Base-by-base conservation (phyloP, 495 filamentous ascomycete genomes). In the Penicillium salamii region DNA sequence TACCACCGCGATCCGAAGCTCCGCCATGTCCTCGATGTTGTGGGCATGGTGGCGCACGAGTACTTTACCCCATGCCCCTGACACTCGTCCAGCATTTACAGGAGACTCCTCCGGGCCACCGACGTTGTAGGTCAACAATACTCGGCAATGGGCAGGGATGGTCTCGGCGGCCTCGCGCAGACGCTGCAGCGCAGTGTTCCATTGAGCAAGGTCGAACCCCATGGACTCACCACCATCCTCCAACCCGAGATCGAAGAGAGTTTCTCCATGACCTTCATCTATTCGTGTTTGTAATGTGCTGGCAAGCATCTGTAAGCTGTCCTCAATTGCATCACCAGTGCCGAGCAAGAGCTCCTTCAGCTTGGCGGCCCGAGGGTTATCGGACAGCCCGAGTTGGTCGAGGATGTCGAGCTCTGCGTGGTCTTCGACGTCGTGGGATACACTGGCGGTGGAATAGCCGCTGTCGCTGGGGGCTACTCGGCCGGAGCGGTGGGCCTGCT, bases 1-100 rank as follows among this genome's bases (percentile, higher is more conserved):
- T 14, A 97, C 93, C 2, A 98, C 93, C 3, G 92, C 93, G 66
- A 98, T 92, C 53, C 93, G 75, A n/a, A 92, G 91, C 77, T 98
- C 93, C 43, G 95, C 93, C 39, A 93, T 84, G 55, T 92, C 86
- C 61, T 97, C 92, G 1, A 89, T 77, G 15, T 79, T 86, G 12
- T 78, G 73, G 18, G 90, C 89, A 18, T 78, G 64, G 62, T 84
- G 83, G 42, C 93, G 82, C 44, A 98, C 81, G 59, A 97, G 76
- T 43, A 97, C 63, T 62, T 95, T 97, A 2, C 91, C 90, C 59
- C 80, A 86, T 34, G 81, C 82, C 13, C 82, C 84, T 52, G 80
- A 84, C 21, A 88, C 78, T 52, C 89, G 90, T 43, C 79, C 80
- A 35, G 70, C 76, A 15, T 60, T 70, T 5, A 73, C 72, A 18